A percentile compares a stretch with the other conserved stretches of the same genome.
Evolutionary conservation across 495 filamentous ascomycete species (phyloP).

Genomic region (Halenospora varia): DNA sequence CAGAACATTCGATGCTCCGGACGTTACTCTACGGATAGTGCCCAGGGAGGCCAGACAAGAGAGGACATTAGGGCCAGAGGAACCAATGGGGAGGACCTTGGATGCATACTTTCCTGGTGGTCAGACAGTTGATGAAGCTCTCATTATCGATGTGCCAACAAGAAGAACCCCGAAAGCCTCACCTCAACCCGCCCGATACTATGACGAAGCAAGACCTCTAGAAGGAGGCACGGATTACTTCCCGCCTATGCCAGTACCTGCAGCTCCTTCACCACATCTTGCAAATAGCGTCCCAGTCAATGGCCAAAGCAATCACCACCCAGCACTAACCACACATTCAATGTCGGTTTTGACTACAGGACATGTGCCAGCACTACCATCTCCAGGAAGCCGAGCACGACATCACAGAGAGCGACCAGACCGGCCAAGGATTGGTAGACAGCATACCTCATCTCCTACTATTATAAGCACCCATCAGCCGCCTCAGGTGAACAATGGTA

Average conservation of each 20-base stretch:
- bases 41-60: conserved; percentile 48
- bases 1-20: conserved; percentile 82
- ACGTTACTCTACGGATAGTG: conserved; percentile 66
- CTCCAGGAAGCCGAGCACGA: conserved; percentile 59
- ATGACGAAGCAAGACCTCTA: conserved; percentile 61
- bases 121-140: conserved; percentile 83
- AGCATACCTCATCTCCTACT: conserved; percentile 81
- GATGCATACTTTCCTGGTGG: conserved; percentile 87
- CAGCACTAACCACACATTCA: conserved; percentile 34
- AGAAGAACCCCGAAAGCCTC: conserved; percentile 83
- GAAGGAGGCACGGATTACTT: conserved; percentile 85
- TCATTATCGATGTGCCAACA: conserved; percentile 81
- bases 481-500: conserved; percentile 31
- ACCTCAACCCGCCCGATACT: conserved; percentile 49
- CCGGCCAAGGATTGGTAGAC: conserved; percentile 52
- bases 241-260: conserved; percentile 68
- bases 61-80: conserved; percentile 77
- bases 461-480: conserved; percentile 38
- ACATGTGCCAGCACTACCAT: conserved; percentile 76
- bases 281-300: conserved; percentile 29
- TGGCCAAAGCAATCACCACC: conserved; percentile 33
- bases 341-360: conserved; percentile 79
- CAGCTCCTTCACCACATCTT: conserved; percentile 35
- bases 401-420: conserved; percentile 47
- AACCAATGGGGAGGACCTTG: conserved; percentile 70